Conservation (phyloP, 2,329 filamentous ascomycete species). For the Leptographium wingfieldii region DNA sequence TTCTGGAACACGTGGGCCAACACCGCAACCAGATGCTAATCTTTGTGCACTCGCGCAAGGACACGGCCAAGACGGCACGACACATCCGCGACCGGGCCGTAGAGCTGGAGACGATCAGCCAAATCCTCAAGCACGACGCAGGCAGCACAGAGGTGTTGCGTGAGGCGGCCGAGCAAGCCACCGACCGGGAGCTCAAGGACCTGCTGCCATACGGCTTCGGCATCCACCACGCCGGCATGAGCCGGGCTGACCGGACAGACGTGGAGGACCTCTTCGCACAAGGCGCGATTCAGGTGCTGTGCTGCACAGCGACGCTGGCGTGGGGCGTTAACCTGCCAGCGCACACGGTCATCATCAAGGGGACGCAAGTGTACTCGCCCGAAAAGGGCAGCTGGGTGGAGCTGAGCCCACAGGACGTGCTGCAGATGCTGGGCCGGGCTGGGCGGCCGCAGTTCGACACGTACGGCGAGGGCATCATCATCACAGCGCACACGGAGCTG, state of each 20-base stretch:
- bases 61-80: slow-evolving; percentile 93
- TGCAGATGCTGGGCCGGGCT: slow-evolving; percentile 97
- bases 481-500: slow-evolving; percentile 88
- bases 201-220: slow-evolving; percentile 92
- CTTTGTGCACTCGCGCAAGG: slow-evolving; percentile 95
- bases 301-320: slow-evolving; percentile 93
- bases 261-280: slow-evolving; percentile 91
- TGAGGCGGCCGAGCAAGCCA: slow-evolving; percentile 70
- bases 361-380: slow-evolving; percentile 93
- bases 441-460: slow-evolving; percentile 95
- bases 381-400: slow-evolving; percentile 99
- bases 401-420: slow-evolving; percentile 88
- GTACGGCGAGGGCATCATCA: slow-evolving; percentile 97
- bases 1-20: slow-evolving; percentile 87
- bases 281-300: slow-evolving; percentile 84
- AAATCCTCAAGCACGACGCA: slow-evolving; percentile 86
- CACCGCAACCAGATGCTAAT: slow-evolving; percentile 97
- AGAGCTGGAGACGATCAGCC: slow-evolving; percentile 93
- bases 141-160: slow-evolving; percentile 80
- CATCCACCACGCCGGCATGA: slow-evolving; percentile 98
- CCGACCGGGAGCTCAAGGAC: slow-evolving; percentile 83
- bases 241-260: slow-evolving; percentile 80
- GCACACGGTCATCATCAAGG: slow-evolving; percentile 98
- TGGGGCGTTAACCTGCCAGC: slow-evolving; percentile 98
- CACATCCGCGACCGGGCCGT: slow-evolving; percentile 94